Base-by-base conservation (phyloP, 2,329 filamentous ascomycete genomes). In the Fusarium redolens region DNA sequence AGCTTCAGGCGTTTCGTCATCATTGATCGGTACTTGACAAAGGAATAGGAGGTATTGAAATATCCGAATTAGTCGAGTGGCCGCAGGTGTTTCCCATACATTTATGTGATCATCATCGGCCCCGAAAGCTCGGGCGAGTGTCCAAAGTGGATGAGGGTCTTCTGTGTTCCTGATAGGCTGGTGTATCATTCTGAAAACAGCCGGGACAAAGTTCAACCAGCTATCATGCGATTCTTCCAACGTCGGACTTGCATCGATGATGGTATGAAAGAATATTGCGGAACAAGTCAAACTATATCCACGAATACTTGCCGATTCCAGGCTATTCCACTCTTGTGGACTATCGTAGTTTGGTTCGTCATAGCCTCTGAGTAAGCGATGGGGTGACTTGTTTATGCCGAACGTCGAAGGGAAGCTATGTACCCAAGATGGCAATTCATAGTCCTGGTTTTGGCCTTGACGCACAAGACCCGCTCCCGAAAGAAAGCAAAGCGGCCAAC, bases 361-460 rank as follows among this genome's bases (percentile, higher is more conserved):
- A 8, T n/a, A 14, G 4, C 13, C 10, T 35, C 22, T 15, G 9
- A 58, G 48, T 8, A 47, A 9, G 30, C 10, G 12, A 7, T 6
- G 17, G n/a, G 17, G 14, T 12, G 10, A 2, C 20, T 12, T 31
- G 3, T 15, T 22, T 2, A 5, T 12, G 5, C 12, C 3, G 10
- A 6, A n/a, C 9, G 6, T 9, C 18, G 43, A 31, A 1, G 38
- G 25, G 8, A 67, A 43, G 15, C 61, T 68, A 6, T 38, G 20
- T 6, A 52, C 63, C 65, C 65, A 68, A 5, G 55, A 61, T 7
- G 63, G 41, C 13, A 67, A 22, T 6, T 37, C 22, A 7, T 67
- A 50, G 6, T 20, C 5, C 3, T 38, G 43, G 5, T 14, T 14
- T 4, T 40, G 2, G 1, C 38, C 13, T 5, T 20, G 30, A 0